phyloP scores from a whole-genome alignment of 225 moss, liverwort and hornwort genomes.

The Climacium dendroides region DNA sequence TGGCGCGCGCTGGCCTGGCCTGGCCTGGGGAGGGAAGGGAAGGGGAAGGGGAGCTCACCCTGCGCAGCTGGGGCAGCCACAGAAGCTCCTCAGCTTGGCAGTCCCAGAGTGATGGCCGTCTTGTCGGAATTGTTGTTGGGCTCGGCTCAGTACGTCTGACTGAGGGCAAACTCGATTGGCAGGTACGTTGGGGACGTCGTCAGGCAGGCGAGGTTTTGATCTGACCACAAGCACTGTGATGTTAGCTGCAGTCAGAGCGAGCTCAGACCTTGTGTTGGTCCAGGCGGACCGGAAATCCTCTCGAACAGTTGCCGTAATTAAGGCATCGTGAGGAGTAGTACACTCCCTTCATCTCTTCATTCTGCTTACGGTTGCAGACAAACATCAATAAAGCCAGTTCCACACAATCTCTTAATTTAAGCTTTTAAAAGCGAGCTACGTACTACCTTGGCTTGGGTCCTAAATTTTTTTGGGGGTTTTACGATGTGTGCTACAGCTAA shows the following conservation, averaged over 20 bases:
- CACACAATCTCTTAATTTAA: not conserved
- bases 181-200: not conserved
- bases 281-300: constrained; percentile 9
- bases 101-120: constrained; percentile 13
- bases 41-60: not conserved
- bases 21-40: not conserved
- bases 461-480: not conserved
- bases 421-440: not conserved
- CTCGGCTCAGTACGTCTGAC: not conserved
- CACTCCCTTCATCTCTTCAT: not conserved
- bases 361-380: not conserved
- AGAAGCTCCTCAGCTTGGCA: not conserved
- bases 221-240: not conserved
- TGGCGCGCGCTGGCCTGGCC: not conserved
- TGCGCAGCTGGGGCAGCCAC: not conserved
- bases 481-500: not conserved
- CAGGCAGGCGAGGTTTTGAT: not conserved
- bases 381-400: not conserved
- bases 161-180: not conserved
- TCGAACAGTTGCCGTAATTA: not conserved
- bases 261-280: not conserved
- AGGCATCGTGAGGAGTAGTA: not conserved
- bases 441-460: not conserved
- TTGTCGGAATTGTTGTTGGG: constrained; percentile 22
- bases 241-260: not conserved